Evolutionary conservation across 2,329 filamentous ascomycete genomes (phyloP).

Genomic region (Penicillium brasilianum): DNA sequence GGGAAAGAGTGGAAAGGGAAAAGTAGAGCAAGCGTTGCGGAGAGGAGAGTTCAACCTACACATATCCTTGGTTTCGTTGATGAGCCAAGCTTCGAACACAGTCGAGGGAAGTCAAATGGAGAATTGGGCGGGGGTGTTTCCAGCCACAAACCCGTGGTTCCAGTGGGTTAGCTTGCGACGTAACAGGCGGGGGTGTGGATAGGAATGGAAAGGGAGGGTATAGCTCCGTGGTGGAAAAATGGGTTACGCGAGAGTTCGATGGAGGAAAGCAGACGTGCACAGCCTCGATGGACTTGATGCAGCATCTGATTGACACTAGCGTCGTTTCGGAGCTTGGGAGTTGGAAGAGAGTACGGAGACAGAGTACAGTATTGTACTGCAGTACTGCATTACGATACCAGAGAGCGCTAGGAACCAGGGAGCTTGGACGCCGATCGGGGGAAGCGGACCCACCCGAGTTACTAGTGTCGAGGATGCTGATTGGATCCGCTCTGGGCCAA

Average conservation of each 20-base stretch:
- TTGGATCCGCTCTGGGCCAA: slow-evolving; percentile 9
- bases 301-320: neutral
- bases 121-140: slow-evolving; percentile 15
- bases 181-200: neutral
- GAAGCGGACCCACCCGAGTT: too few relatives aligned
- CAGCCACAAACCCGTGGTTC: slow-evolving; percentile 27
- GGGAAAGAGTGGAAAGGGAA: neutral
- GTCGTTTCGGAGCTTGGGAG: neutral
- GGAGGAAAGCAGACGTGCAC: slow-evolving; percentile 10
- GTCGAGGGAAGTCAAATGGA: slow-evolving; percentile 8
- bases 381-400: too few relatives aligned
- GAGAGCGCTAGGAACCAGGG: neutral
- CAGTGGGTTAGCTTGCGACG: neutral
- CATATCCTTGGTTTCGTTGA: slow-evolving; percentile 13
- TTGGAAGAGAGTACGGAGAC: neutral
- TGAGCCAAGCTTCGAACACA: slow-evolving; percentile 22
- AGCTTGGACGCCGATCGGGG: slow-evolving; percentile 2
- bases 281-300: slow-evolving; percentile 14
- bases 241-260: neutral
- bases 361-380: too few relatives aligned
- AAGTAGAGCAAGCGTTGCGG: neutral
- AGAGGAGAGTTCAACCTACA: slow-evolving; percentile 19
- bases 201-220: neutral
- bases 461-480: neutral
- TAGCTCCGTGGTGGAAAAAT: slow-evolving; percentile 4